Evolutionary conservation across 257 asterid genomes (phyloP).

Genomic region (Nemophila menziesii): DNA sequence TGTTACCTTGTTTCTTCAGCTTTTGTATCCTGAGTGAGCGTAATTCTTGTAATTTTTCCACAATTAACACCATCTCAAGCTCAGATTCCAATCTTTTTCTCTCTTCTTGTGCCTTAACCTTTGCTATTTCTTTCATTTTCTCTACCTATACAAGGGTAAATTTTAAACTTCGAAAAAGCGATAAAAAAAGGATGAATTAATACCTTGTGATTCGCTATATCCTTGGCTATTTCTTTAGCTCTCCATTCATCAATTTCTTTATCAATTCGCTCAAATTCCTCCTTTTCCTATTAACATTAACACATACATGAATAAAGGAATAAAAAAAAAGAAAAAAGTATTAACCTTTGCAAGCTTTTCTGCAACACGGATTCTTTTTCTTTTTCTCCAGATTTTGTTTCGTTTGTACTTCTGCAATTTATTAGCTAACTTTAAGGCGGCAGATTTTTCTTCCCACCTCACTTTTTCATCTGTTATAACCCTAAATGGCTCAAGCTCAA

Average conservation of each 20-base stretch:
- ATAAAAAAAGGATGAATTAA: background rate
- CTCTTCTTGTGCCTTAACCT: conserved; percentile 74
- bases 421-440: conserved; percentile 46
- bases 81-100: conserved; percentile 59
- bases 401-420: conserved; percentile 61
- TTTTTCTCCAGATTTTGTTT: conserved; percentile 74
- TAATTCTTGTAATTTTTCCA: conserved; percentile 88
- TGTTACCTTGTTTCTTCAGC: conserved; percentile 82
- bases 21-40: conserved; percentile 79
- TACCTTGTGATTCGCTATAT: conserved; percentile 75
- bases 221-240: conserved; percentile 78
- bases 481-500: conserved; percentile 80
- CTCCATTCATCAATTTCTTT: conserved; percentile 94
- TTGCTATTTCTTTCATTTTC: conserved; percentile 84
- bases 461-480: conserved; percentile 49
- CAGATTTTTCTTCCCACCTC: conserved; percentile 91
- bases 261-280: conserved; percentile 49
- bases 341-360: conserved; percentile 54
- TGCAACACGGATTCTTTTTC: conserved; percentile 62
- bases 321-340: conserved; percentile 1
- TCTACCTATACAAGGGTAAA: conserved; percentile 48
- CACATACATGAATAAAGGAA: conserved; percentile 1
- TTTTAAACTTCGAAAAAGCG: background rate
- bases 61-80: conserved; percentile 86
- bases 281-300: conserved; percentile 43